Evolutionary conservation across 2,329 filamentous ascomycete genomes (phyloP), one percentile per base, ranked within the genome.

Genomic region (Alternaria gansuensis): DNA sequence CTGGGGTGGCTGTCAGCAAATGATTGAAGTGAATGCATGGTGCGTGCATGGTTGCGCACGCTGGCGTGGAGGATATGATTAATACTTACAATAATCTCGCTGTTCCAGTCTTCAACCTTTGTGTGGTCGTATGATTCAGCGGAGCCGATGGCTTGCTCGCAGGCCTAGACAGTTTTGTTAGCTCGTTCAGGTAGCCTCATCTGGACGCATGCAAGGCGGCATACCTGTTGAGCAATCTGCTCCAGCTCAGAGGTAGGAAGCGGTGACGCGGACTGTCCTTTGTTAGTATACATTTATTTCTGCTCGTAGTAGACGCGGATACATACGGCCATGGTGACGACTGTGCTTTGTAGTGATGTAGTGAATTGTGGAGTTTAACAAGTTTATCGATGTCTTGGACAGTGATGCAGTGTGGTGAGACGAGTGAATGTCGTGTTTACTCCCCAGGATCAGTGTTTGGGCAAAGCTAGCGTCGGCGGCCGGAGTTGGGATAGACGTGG

Each of bases 41-140:
- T 26, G 60, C 56, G 59, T 51, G 51, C 41, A 24, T 28, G 44
- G 28, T 41, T 39, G 57, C 21, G 21, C 45, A 49, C 56, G 29
- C 24, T 26, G 46, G 48, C 45, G 54, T 29, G 13, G 43, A 24
- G 34, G 17, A 23, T 21, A 34, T 33, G 41, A 50, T 54, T 43
- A 40, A 37, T 57, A 55, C 87, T 71, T 85, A 96, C 93, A 79
- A 98, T 97, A 79, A 99, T 98, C 66, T 85, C 83, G 33, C 90
- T 90, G 83, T 98, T 98, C 94, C 94, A 98, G 69, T 87, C 82
- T 75, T 90, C 87, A 34, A 94, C 96, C 76, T 90, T 89, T 55
- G 88, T 80, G 80, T 98, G 95, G 66, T 96, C 90, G 82, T 99
- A 99, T 80, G 85, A 88, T 62, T 92, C 88, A 60, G 88, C 88